These are phyloP conservation scores for Arachis hypogaea DNA, from an alignment of 306 rosid genomes.

Conservation along the genomic window DNA sequence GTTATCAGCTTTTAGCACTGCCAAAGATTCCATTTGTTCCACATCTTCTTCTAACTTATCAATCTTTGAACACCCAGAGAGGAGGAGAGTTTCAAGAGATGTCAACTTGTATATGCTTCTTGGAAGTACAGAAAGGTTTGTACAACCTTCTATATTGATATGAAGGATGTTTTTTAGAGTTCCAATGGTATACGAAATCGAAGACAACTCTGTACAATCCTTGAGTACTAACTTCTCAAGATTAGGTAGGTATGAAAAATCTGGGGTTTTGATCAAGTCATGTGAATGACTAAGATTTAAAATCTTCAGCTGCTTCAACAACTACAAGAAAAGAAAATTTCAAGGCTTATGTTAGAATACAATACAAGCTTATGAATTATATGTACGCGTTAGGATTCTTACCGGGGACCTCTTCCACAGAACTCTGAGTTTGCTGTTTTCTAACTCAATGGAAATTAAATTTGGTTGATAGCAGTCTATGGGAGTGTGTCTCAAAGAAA, in stretches of 20 bases:
- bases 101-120: slow-evolving; percentile 28
- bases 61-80: slow-evolving; percentile 34
- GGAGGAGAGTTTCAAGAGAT: slow-evolving; percentile 19
- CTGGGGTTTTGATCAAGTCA: slow-evolving; percentile 34
- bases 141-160: slow-evolving; percentile 3
- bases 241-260: slow-evolving; percentile 39
- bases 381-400: too few species aligned
- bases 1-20: too few species aligned
- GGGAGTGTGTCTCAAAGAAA: not conserved
- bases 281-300: slow-evolving; percentile 46
- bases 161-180: too few species aligned
- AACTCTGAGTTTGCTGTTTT: not conserved
- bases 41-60: not conserved
- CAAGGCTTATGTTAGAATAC: too few species aligned
- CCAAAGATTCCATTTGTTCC: too few species aligned
- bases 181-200: not conserved
- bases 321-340: slow-evolving; percentile 10
- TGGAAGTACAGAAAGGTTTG: not conserved
- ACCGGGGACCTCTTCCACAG: slow-evolving; percentile 13
- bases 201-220: slow-evolving; percentile 30
- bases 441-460: slow-evolving; percentile 1
- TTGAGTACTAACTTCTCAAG: slow-evolving; percentile 38
- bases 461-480: not conserved
- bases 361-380: too few species aligned
- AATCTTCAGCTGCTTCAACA: slow-evolving; percentile 32